Conservation (phyloP, 148 eudicot genomes). For the Amaranthus palmeri region DNA sequence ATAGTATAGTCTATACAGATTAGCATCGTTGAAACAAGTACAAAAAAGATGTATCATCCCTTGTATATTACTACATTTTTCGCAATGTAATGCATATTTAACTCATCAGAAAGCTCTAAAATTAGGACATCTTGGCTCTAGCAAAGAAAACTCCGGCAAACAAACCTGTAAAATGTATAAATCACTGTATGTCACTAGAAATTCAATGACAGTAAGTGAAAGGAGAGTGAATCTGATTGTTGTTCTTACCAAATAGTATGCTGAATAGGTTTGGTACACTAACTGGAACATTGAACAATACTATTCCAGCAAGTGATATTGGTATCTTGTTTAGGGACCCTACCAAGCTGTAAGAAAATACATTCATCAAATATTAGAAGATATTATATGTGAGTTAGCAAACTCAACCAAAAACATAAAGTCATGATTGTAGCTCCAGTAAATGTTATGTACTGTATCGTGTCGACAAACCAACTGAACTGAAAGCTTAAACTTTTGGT, state of each 20-base stretch:
- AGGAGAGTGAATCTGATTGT: not conserved
- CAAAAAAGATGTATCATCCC: no score
- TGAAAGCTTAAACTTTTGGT: no score
- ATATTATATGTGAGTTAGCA: no score
- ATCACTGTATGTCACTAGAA: slow-evolving; percentile 1
- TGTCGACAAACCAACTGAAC: no score
- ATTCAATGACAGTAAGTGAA: not conserved
- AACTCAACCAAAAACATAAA: no score
- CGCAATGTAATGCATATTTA: not conserved
- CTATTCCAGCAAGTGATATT: slow-evolving; percentile 60
- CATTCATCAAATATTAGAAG: not conserved
- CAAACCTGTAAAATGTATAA: slow-evolving; percentile 39
- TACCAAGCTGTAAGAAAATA: slow-evolving; percentile 46
- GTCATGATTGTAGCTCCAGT: no score
- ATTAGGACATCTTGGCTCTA: slow-evolving; percentile 64
- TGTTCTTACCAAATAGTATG: slow-evolving; percentile 66
- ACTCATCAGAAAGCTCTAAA: not conserved
- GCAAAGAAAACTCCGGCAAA: slow-evolving; percentile 86
- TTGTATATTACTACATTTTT: no score
- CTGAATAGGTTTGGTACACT: slow-evolving; percentile 63
- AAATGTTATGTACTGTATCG: no score
- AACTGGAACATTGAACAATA: slow-evolving; percentile 67
- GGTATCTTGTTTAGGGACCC: slow-evolving; percentile 87
- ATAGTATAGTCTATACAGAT: no score
- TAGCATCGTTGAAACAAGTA: no score